These are phyloP conservation scores for Lolium multiflorum DNA, from an alignment of 176 grass and related monocot genomes.

Conservation along the genomic window DNA sequence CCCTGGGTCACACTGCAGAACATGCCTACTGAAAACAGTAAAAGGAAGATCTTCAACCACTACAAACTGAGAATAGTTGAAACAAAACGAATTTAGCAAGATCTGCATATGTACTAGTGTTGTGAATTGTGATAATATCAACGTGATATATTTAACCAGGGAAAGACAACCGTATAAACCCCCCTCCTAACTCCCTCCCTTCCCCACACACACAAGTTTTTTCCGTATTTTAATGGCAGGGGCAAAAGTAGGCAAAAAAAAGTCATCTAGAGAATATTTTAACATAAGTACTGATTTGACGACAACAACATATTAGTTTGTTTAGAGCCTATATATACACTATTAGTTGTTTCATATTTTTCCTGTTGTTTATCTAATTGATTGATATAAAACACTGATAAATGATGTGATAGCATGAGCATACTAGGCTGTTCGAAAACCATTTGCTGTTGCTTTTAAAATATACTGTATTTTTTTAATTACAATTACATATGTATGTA, in stretches of 20 bases:
- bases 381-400: background rate
- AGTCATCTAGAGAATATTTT: background rate
- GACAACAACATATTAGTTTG: background rate
- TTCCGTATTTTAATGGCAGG: background rate
- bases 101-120: background rate
- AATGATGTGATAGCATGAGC: background rate
- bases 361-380: background rate
- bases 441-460: too few species aligned
- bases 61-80: background rate
- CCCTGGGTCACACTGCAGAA: slow-evolving; percentile 19
- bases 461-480: background rate
- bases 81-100: background rate
- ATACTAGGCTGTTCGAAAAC: background rate
- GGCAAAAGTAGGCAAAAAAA: background rate
- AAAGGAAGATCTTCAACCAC: background rate
- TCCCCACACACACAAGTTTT: background rate
- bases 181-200: background rate
- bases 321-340: background rate
- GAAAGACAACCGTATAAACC: too few species aligned
- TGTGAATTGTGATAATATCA: background rate
- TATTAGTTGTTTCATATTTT: background rate
- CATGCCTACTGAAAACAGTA: slow-evolving; percentile 7
- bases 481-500: too few species aligned
- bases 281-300: background rate
- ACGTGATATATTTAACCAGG: too few species aligned